Evolutionary conservation across 2,329 filamentous ascomycete species (phyloP), one percentile per base, ranked within the genome.

Genomic region (Grosmannia clavigera): DNA sequence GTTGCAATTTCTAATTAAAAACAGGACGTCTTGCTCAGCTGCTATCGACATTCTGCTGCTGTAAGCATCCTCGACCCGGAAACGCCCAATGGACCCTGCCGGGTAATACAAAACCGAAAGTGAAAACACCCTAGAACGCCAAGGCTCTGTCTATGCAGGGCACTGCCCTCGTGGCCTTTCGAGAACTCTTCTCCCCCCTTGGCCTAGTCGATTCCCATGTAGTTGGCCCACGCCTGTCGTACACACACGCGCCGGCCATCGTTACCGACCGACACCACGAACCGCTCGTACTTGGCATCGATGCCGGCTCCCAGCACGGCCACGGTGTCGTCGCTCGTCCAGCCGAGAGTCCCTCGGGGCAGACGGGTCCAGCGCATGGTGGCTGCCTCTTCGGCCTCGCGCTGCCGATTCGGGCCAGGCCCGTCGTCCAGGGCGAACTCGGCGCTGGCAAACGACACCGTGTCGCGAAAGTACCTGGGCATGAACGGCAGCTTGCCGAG

Each of bases 261-360:
- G 27, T 85, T 81, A 16, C 81, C 81, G 60, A 86, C 80, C n/a
- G 79, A 79, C 58, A 95, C 76, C 25, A 85, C 76, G 67, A 95
- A 96, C 63, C 87, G 91, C 75, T 96, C 91, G 90, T 92, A 96
- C 57, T 88, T 80, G 19, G 87, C 87, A 69, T 94, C 88, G 62
- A 81, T 79, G 0, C 91, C 91, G 1, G 89, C 88, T 3, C 91
- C 88, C 57, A 95, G 77, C 0, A 95, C 85, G 1, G 92, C 74
- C 12, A 96, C 74, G 19, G 81, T 88, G 27, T 83, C 76, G 64
- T 96, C 88, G 64, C 84, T 80, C 11, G 85, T 79, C 90, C 95
- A 97, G 2, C 91, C 91, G 60, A 96, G 80, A 9, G 94, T 75
- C 0, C 94, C 94, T 70, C 95, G 96, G 12, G 85, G 81, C 16